Evolutionary conservation across 768 basidiomycete genomes (phyloP), one percentile per base, ranked within the genome.

Genomic region (Xerocomellus chrysenteron): DNA sequence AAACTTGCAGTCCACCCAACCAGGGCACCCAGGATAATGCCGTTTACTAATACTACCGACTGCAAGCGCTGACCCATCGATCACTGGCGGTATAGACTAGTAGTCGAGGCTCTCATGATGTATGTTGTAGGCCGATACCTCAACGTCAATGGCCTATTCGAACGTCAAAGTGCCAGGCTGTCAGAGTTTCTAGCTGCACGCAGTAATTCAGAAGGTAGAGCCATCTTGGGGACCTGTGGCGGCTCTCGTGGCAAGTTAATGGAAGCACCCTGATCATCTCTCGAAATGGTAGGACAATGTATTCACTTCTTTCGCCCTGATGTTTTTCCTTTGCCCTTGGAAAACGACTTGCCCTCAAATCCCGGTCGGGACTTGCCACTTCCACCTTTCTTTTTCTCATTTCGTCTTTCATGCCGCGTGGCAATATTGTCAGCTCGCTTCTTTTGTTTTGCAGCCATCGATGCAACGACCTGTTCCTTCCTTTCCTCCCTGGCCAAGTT

Each of bases 381-480:
- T 59, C 65, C 66, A 47, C 61, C 84, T 75, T 79, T 84, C 57
- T 76, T 74, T 68, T 80, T 85, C 47, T 85, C 84, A 60, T 79
- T 82, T 69, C 81, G 80, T 35, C 88, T 79, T 68, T 98, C 94
- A 54, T 86, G 84, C 17, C 94, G 84, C 77, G 81, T 84, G 0
- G 92, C 89, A 63, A 98, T 90, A 65, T 98, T 98, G 64, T 96
- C 94, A 14, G 84, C 68, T 5, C 94, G 82, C 73, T 98, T 98
- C 77, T 95, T 93, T 73, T 93, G 88, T 69, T 82, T 87, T 32
- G 90, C 90, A 2, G 88, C 89, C 82, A 92, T 89, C 3, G 87
- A 80, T 12, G 84, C 79, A 4, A 80, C 63, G 28, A 94, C 67
- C 37, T 91, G 85, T 54, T 90, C 86, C 70, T 96, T 96, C 57